Percentiles rank a stretch among this genome's conserved stretches.
Evolutionary conservation across 2,329 filamentous ascomycete genomes (phyloP).

Genomic region (Coccinonectria pachysandricola): DNA sequence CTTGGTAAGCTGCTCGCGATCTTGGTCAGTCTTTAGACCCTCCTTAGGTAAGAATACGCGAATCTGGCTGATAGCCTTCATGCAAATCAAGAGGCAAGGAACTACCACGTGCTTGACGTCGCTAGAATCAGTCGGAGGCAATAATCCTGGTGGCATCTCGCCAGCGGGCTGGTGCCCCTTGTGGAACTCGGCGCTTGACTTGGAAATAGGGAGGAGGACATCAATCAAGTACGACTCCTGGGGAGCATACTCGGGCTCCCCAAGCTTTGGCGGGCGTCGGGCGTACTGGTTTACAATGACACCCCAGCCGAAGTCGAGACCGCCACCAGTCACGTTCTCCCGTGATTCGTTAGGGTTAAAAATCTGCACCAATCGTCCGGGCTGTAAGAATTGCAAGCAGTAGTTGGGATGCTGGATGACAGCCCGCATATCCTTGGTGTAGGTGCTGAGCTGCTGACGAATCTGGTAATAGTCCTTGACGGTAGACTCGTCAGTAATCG

Average conservation of each 20-base stretch:
- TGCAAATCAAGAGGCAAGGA: slow-evolving; percentile 74
- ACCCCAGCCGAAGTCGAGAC: slow-evolving; percentile 83
- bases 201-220: slow-evolving; percentile 56
- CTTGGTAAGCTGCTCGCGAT: slow-evolving; percentile 57
- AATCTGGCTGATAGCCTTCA: slow-evolving; percentile 76
- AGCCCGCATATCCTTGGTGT: slow-evolving; percentile 78
- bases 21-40: slow-evolving; percentile 50
- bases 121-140: slow-evolving; percentile 20
- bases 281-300: slow-evolving; percentile 66
- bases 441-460: slow-evolving; percentile 70
- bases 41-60: slow-evolving; percentile 76
- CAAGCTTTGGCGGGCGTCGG: slow-evolving; percentile 56
- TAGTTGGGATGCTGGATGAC: slow-evolving; percentile 90
- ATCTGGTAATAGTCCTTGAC: slow-evolving; percentile 93
- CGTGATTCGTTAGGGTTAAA: slow-evolving; percentile 52
- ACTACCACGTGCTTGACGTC: slow-evolving; percentile 36
- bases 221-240: slow-evolving; percentile 78
- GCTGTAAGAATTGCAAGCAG: slow-evolving; percentile 72
- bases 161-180: slow-evolving; percentile 21
- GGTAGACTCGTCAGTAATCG: slow-evolving; percentile 75
- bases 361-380: slow-evolving; percentile 79
- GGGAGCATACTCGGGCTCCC: slow-evolving; percentile 55
- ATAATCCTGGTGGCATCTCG: slow-evolving; percentile 53
- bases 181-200: slow-evolving; percentile 37
- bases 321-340: slow-evolving; percentile 25